Evolutionary conservation across 2,329 filamentous ascomycete species (phyloP), one percentile per base, ranked within the genome.

Genomic region (Endothia cerciana): DNA sequence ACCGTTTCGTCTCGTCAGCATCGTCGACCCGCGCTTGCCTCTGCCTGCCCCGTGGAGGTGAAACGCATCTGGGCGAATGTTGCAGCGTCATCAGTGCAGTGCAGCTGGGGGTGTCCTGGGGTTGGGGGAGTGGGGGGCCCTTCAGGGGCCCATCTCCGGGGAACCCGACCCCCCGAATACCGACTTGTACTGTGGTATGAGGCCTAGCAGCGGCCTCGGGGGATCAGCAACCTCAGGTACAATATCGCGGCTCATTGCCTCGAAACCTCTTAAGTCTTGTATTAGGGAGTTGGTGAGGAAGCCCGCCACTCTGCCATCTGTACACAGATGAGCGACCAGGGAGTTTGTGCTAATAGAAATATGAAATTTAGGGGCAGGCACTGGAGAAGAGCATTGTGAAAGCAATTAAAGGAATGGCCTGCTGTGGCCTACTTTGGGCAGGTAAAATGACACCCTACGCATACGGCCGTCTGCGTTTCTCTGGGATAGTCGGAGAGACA

Each of bases 1-100:
- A 4, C 19, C 30, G 59, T 61, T 61, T 40, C 59, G 33, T 53
- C 59, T 61, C 10, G 59, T 61, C 45, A 61, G 59, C 59, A 30
- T 61, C 45, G 59, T 53, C 43, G 19, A 49, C 36, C 45, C 19
- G 43, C 45, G 45, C 41, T 59, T 36, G 33, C 33, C 33, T 36
- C 6, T 36, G 59, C 59, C 43, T 49, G 45, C 43, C 41, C 33
- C 17, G 4, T 25, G 59, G 47, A 61, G 59, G 45, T 45, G 59
- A 61, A 61, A 61, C 59, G 40, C 56, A 59, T 10, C 38, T 59
- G n/a, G 36, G 38, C 22, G 38, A 11, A 45, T 43, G 33, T 19
- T 13, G 22, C 43, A 41, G 59, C 59, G 58, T 60, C 59, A 61
- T 61, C 8, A 13, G 15, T 19, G 25, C 22, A 25, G n/a, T 38